Evolutionary conservation across 2,329 filamentous ascomycete genomes (phyloP), one percentile per base, ranked within the genome.

Genomic region (Nemania abortiva): DNA sequence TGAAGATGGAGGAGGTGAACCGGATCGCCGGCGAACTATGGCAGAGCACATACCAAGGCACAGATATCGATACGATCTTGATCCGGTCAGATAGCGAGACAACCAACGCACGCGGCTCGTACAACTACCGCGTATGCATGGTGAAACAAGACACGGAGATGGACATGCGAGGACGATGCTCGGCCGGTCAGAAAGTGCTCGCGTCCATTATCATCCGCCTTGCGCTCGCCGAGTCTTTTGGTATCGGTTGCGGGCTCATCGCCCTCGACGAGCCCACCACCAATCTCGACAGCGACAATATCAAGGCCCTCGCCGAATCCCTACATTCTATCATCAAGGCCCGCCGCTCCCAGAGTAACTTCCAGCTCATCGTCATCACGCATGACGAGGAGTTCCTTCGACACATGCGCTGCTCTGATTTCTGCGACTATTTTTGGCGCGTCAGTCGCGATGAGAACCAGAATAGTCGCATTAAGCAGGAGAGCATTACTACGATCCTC

Each of bases 1-100:
- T 97, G 78, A 99, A 99, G 85, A 99, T 99, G 96, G 93, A 96
- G 74, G 95, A 99, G 80, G 95, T 99, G 80, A 99, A 99, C 81
- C 88, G 90, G 65, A 98, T 98, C 79, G 91, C 97, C 59, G 93
- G 92, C 72, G 96, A 99, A 80, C 87, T 99, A n/a, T 99, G 96
- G 96, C 93, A 93, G 81, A 92, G 91, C 77, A 98, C 96, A 1
- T 99, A 99, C 82, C 93, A 97, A 79, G 96, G 96, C 72, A 98
- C 95, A 0, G 96, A 99, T 77, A 95, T 99, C 64, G 96, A 99
- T 83, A 96, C 93, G 0, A 97, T 99, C 78, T 88, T 97, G 77
- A 98, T 99, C 82, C 92, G 92, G 49, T 97, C 95, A 20, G 95
- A 98, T 81, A 91, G 90, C 75, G 96, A 98, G 79, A 89, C 88